Percentiles rank a stretch among this genome's conserved stretches.
These are phyloP conservation scores for Inonotus obliquus DNA, from an alignment of 1,284 basidiomycete species.

Conservation along the genomic window DNA sequence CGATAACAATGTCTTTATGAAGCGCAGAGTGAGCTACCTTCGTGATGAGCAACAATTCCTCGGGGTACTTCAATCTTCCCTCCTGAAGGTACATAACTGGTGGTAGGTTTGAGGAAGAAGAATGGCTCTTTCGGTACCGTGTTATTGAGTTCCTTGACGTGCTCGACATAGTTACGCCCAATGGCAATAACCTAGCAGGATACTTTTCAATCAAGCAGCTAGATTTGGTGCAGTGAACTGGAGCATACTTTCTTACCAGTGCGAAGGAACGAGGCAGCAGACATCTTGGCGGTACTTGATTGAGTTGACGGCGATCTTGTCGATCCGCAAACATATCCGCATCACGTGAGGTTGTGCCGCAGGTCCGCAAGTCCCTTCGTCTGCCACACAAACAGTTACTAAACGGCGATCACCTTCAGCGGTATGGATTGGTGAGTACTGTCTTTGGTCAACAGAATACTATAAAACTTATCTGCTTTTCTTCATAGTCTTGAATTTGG, in stretches of 20 bases:
- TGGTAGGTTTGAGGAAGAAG: constrained; percentile 97
- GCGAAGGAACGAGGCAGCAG: constrained; percentile 11
- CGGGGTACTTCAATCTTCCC: constrained; percentile 83
- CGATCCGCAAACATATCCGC: no score
- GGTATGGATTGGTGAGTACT: constrained; percentile 15
- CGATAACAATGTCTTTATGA: constrained; percentile 2
- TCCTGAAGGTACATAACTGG: constrained; percentile 77
- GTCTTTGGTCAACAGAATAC: neutral
- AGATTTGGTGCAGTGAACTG: neutral
- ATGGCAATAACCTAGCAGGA: constrained; percentile 80
- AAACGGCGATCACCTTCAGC: neutral
- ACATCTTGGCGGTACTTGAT: constrained; percentile 1
- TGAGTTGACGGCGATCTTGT: neutral
- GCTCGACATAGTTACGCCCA: constrained; percentile 80
- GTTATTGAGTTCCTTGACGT: constrained; percentile 91
- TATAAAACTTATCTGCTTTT: neutral
- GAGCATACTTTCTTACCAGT: constrained; percentile 12
- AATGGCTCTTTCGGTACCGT: constrained; percentile 91
- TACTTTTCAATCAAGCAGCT: neutral
- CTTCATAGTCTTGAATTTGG: constrained; percentile 34
- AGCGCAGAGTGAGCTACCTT: constrained; percentile 53
- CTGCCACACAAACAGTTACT: no score
- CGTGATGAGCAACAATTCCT: constrained; percentile 85
- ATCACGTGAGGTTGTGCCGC: no score
- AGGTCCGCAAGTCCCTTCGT: no score